Conservation (phyloP, 768 basidiomycete species). For the Hemileccinum impolitum region DNA sequence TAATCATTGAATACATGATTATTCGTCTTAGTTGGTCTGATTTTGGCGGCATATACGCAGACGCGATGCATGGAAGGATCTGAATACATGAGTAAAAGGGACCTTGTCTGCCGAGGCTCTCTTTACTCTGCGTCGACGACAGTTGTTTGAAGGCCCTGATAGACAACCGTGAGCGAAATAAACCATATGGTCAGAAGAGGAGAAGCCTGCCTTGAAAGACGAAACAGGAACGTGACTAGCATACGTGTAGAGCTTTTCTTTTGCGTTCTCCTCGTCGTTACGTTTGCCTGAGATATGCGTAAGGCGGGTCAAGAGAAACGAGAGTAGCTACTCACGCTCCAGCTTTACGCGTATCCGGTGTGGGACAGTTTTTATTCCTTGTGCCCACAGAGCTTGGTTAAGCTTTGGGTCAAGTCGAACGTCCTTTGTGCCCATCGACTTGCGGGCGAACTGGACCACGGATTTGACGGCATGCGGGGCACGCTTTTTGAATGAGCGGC, state of each 20-base stretch:
- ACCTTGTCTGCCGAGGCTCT: slow-evolving; percentile 8
- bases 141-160: slow-evolving; percentile 79
- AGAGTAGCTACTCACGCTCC: slow-evolving; percentile 62
- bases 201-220: slow-evolving; percentile 74
- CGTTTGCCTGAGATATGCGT: slow-evolving; percentile 68
- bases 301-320: background rate
- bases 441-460: slow-evolving; percentile 85
- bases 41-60: slow-evolving; percentile 23
- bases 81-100: slow-evolving; percentile 15
- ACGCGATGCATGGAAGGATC: slow-evolving; percentile 24
- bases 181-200: background rate
- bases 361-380: slow-evolving; percentile 92
- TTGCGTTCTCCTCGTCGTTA: slow-evolving; percentile 98
- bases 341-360: slow-evolving; percentile 90
- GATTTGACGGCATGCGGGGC: slow-evolving; percentile 97
- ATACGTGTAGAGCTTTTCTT: slow-evolving; percentile 96
- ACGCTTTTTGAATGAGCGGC: slow-evolving; percentile 94
- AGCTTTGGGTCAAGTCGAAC: slow-evolving; percentile 93
- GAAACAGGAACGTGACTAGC: slow-evolving; percentile 75
- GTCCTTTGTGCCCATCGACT: slow-evolving; percentile 94
- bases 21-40: background rate
- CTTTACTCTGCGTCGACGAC: slow-evolving; percentile 77
- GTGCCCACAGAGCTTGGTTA: slow-evolving; percentile 94
- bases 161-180: slow-evolving; percentile 6
- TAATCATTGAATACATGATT: too few relatives aligned